These are phyloP conservation scores for Przewalskia tangutica DNA, from an alignment of 257 asterid species.

Conservation along the genomic window DNA sequence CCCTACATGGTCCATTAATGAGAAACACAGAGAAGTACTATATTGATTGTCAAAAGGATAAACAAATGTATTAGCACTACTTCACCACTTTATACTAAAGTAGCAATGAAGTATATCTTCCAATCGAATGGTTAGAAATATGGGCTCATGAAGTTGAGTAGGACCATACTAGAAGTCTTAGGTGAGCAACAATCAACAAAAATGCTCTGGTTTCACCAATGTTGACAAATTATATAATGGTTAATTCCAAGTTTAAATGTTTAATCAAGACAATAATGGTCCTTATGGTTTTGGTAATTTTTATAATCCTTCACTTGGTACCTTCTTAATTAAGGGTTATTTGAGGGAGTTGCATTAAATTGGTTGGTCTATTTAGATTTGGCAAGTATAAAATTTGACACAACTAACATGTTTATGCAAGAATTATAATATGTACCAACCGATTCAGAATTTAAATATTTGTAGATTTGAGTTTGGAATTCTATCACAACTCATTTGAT, in stretches of 20 bases:
- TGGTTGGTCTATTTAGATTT: background rate
- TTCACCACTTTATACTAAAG: background rate
- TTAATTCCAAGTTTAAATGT: background rate
- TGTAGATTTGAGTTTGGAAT: too few relatives aligned
- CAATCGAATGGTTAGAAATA: background rate
- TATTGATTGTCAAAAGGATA: slow-evolving; percentile 2
- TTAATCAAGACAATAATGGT: background rate
- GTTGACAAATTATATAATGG: background rate
- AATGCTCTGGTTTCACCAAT: background rate
- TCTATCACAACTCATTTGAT: background rate
- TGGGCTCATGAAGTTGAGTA: background rate
- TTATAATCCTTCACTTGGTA: background rate
- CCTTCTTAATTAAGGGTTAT: background rate
- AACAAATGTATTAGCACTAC: background rate
- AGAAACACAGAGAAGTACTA: background rate
- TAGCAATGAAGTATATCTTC: background rate
- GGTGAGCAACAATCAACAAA: background rate
- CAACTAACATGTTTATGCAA: background rate
- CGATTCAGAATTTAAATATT: background rate
- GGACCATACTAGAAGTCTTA: background rate
- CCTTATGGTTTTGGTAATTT: background rate
- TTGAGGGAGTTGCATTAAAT: background rate
- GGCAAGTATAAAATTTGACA: background rate
- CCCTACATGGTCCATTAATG: background rate
- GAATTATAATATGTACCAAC: background rate